Base-by-base conservation (phyloP, 225 moss, liverwort and hornwort species). In the Anthoceros angustus region DNA sequence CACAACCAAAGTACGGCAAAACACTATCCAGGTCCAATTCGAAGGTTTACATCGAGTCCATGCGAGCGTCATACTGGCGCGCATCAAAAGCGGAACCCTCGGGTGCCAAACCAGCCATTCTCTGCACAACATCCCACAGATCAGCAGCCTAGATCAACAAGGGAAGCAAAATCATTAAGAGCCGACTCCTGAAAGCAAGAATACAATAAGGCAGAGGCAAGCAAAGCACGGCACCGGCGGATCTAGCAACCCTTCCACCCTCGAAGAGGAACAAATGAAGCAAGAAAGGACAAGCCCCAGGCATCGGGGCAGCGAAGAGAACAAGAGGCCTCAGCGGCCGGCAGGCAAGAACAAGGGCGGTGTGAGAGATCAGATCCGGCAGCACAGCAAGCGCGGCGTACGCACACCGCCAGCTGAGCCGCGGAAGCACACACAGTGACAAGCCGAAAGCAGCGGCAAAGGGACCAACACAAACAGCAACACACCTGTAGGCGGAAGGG, bases 71-170 rank as follows among this genome's bases (percentile, higher is more conserved):
- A 85, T 89, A 89, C 65, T 86, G 81, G 67, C 86, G 77, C 43
- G 82, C 81, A 65, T 82, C 80, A 43, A 75, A 80, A 77, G 77
- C 74, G 1, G 81, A 81, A 75, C 81, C 76, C 77, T 80, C 78
- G 11, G 83, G 78, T 64, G 84, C 81, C 73, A 80, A 77, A 82
- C 75, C 93, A 75, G 93, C 93, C 93, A 93, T 93, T 71, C 70
- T 85, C 6, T 21, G 41, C 5, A 24, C 43, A 16, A 14, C 20
- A 67, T 39, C 66, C 49, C 62, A 8, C 61, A 55, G 55, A 55
- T 18, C 45, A 46, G 11, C 11, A 9, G 10, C n/a, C 23, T 55
- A 55, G 23, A 20, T 4, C 18, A 55, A 55, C 55, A 55, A 2
- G 18, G 16, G 55, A 18, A 55, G 55, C 8, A 15, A 18, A 7